phyloP scores from a whole-genome alignment of 805 yeast species.

The Blastobotrys americana region DNA sequence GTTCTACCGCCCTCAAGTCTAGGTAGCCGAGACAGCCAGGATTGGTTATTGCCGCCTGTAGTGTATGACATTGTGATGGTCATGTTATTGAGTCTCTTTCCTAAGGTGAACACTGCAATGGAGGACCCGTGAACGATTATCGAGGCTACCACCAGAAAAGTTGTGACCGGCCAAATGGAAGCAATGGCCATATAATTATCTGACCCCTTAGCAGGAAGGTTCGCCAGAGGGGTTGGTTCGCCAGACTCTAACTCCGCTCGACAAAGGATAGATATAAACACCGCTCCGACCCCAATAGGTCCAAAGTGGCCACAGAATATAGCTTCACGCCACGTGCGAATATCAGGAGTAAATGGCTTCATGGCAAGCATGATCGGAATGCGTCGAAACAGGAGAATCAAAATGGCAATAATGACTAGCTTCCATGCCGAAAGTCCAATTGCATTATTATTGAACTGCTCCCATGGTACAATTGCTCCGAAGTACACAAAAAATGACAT shows the following conservation, averaged over 20 bases:
- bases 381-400: constrained; percentile 67
- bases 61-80: constrained; percentile 89
- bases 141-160: constrained; percentile 73
- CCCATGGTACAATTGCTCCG: constrained; percentile 90
- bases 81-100: constrained; percentile 84
- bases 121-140: constrained; percentile 89
- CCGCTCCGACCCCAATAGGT: constrained; percentile 92
- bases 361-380: constrained; percentile 72
- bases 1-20: constrained; percentile 63
- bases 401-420: constrained; percentile 63
- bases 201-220: constrained; percentile 40
- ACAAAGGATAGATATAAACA: constrained; percentile 76
- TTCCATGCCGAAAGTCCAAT: constrained; percentile 76
- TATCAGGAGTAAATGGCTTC: constrained; percentile 78
- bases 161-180: constrained; percentile 73
- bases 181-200: constrained; percentile 55
- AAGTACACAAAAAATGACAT: constrained; percentile 83
- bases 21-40: constrained; percentile 85
- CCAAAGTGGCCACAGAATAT: constrained; percentile 93
- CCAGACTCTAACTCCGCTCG: constrained; percentile 59
- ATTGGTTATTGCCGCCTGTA: constrained; percentile 53
- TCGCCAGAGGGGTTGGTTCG: constrained; percentile 50
- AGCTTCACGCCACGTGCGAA: constrained; percentile 90
- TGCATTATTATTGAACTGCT: constrained; percentile 52
- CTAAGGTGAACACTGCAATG: constrained; percentile 68